Conservation (phyloP, 495 filamentous ascomycete species). For the Aspergillus sclerotiicarbonarius region DNA sequence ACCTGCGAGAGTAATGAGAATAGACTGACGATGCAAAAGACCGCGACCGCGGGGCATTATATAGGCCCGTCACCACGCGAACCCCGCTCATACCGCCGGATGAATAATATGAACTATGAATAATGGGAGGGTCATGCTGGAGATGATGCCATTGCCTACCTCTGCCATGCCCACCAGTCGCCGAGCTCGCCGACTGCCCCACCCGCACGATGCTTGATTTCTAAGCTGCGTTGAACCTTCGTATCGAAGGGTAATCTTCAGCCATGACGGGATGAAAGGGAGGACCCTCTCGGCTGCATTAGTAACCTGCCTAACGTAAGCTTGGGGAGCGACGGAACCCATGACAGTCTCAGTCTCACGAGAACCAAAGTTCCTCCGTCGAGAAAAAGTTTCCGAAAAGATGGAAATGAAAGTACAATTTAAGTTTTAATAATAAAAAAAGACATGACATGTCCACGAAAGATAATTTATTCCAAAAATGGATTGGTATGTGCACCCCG, state of each 20-base stretch:
- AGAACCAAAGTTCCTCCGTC: no score
- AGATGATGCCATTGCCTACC: constrained; percentile 4
- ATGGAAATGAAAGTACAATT: no score
- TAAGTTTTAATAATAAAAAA: no score
- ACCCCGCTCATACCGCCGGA: not conserved
- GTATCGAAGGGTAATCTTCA: no score
- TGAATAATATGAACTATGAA: not conserved
- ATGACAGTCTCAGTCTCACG: no score
- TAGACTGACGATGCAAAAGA: not conserved
- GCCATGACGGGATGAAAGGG: no score
- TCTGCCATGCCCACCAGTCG: not conserved
- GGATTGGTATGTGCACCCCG: not conserved
- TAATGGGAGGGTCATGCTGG: not conserved
- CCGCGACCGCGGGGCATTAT: not conserved
- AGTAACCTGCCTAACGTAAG: no score
- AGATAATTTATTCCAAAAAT: not conserved
- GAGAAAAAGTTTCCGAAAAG: no score
- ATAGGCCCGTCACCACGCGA: not conserved
- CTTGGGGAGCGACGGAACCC: no score
- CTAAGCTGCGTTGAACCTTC: not conserved
- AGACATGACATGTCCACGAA: no score
- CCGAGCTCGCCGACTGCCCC: not conserved
- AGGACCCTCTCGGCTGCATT: no score
- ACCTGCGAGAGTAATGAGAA: not conserved
- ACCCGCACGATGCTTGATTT: not conserved